Percentiles rank a stretch among this genome's conserved stretches.
phyloP scores from a whole-genome alignment of 441 rosid species.

The Omphalea diandra region DNA sequence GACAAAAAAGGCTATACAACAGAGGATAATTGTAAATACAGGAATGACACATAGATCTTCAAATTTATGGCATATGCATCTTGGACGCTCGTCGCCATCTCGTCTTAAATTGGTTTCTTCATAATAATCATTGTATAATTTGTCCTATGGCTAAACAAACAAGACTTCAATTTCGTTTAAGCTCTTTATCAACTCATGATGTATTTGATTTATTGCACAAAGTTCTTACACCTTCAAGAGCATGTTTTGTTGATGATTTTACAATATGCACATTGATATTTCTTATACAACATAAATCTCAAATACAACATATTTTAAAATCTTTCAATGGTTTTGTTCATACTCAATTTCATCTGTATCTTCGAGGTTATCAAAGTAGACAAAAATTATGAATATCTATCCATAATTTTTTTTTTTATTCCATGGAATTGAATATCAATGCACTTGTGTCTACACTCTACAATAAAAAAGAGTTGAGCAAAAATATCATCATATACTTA shows the following conservation, averaged over 20 bases:
- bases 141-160: not conserved
- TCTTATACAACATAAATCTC: not conserved
- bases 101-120: conserved; percentile 4
- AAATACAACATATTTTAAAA: not conserved
- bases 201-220: not conserved
- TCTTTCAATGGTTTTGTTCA: not conserved
- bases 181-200: not conserved
- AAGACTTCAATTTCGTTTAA: not conserved
- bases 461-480: conserved; percentile 1
- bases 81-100: not conserved
- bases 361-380: not conserved
- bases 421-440: not conserved
- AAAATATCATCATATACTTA: not conserved
- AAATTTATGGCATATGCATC: conserved; percentile 5
- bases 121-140: not conserved
- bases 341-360: not conserved
- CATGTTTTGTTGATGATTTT: too few species aligned
- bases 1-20: not conserved
- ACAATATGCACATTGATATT: too few species aligned
- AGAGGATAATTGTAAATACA: too few species aligned
- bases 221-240: not conserved
- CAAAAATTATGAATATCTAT: not conserved
- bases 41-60: not conserved
- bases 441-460: not conserved
- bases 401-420: not conserved